These are phyloP conservation scores for Chaetomiaceae sp. DNA, from an alignment of 2,329 filamentous ascomycete genomes.

Conservation along the genomic window DNA sequence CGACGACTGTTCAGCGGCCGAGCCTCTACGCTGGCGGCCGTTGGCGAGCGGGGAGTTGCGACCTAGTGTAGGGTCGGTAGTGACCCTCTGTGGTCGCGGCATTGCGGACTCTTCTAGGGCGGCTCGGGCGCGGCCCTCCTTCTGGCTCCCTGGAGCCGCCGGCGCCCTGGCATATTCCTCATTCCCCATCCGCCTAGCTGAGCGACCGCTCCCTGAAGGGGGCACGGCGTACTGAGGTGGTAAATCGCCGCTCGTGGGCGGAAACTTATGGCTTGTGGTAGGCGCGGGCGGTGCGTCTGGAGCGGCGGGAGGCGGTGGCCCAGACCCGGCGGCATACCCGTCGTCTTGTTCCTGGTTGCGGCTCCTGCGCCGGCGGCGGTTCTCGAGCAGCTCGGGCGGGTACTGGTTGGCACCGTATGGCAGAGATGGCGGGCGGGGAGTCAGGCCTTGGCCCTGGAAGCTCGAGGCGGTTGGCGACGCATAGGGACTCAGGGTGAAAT, in stretches of 20 bases:
- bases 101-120: constrained; percentile 26
- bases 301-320: constrained; percentile 40
- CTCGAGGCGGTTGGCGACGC: constrained; percentile 48
- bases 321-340: constrained; percentile 30
- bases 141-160: not conserved
- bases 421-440: constrained; percentile 54
- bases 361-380: constrained; percentile 37
- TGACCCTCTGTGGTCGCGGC: constrained; percentile 22
- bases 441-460: constrained; percentile 46
- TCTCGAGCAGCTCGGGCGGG: constrained; percentile 39
- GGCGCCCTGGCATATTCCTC: constrained; percentile 15
- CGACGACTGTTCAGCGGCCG: constrained; percentile 26
- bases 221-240: too few species aligned
- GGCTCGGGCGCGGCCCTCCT: constrained; percentile 21
- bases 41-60: constrained; percentile 23
- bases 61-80: constrained; percentile 21
- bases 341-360: constrained; percentile 37
- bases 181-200: constrained; percentile 23
- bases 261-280: constrained; percentile 51
- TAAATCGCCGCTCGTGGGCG: constrained; percentile 39
- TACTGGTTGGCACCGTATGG: constrained; percentile 41
- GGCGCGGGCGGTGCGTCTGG: constrained; percentile 57
- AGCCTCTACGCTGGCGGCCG: constrained; percentile 25
- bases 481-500: constrained; percentile 53
- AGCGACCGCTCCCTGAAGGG: constrained; percentile 26